Percentiles rank a stretch among this genome's conserved stretches.
phyloP scores from a whole-genome alignment of 2,329 filamentous ascomycete genomes.

The Fusarium bulbicola region DNA sequence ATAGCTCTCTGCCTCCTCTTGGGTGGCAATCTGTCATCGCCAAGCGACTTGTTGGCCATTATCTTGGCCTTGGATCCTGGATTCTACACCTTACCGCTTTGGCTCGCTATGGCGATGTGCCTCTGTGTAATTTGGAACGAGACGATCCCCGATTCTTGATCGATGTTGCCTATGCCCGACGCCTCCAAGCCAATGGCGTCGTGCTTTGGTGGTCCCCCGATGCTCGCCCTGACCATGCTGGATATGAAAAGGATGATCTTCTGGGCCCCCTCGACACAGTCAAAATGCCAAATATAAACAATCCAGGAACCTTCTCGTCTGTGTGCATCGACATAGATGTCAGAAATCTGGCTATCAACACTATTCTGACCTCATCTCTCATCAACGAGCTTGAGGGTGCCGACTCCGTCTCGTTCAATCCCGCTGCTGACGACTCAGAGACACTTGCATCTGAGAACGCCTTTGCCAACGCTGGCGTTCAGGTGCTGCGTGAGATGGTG shows the following conservation, averaged over 20 bases:
- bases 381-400: conserved; percentile 96
- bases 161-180: conserved; percentile 91
- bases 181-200: conserved; percentile 89
- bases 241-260: conserved; percentile 93
- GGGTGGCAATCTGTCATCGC: conserved; percentile 94
- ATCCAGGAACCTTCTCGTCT: conserved; percentile 90
- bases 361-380: conserved; percentile 92
- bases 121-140: conserved; percentile 92
- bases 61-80: conserved; percentile 93
- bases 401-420: conserved; percentile 85
- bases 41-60: conserved; percentile 86
- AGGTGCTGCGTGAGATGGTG: conserved; percentile 96
- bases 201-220: conserved; percentile 96
- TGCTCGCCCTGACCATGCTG: conserved; percentile 90
- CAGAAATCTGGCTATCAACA: conserved; percentile 96
- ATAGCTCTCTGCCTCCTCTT: conserved; percentile 87
- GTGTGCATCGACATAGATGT: conserved; percentile 96
- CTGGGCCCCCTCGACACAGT: conserved; percentile 83
- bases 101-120: conserved; percentile 91
- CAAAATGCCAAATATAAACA: conserved; percentile 92
- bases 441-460: conserved; percentile 85
- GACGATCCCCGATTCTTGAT: conserved; percentile 96
- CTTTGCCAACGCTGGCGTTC: conserved; percentile 90
- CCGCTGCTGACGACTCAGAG: conserved; percentile 52
- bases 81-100: conserved; percentile 87